phyloP scores from a whole-genome alignment of 164 flowering plant species.

The Brasenia schreberi region DNA sequence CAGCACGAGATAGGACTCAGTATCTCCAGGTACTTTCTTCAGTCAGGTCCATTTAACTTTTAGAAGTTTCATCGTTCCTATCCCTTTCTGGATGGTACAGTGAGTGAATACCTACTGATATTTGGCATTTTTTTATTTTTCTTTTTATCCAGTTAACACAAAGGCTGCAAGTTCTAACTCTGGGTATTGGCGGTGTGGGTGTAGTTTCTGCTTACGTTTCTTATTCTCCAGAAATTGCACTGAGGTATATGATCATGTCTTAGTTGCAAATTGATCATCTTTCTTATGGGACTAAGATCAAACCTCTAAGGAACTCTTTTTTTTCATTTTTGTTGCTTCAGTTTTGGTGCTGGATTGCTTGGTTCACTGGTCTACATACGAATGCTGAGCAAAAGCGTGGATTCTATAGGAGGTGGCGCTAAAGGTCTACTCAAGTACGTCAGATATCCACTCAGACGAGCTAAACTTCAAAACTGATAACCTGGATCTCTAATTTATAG shows the following conservation, averaged over 20 bases:
- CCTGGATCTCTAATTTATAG: not conserved
- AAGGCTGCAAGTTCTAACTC: conserved; percentile 57
- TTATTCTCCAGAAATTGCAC: conserved; percentile 86
- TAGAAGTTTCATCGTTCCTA: no score
- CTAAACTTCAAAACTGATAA: not conserved
- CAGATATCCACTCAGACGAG: not conserved
- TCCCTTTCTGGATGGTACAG: not conserved
- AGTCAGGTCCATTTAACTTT: no score
- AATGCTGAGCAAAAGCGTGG: conserved; percentile 84
- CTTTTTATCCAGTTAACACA: conserved; percentile 52
- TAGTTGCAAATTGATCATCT: not conserved
- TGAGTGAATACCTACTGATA: not conserved
- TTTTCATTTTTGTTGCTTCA: conserved; percentile 17
- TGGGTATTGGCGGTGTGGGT: conserved; percentile 78
- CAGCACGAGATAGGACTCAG: conserved; percentile 75
- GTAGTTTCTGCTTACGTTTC: conserved; percentile 65
- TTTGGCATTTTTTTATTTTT: not conserved
- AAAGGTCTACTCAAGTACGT: conserved; percentile 65
- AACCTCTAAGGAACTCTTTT: not conserved
- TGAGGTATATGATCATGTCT: conserved; percentile 32
- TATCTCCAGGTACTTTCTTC: conserved; percentile 45
- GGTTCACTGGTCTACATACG: conserved; percentile 87
- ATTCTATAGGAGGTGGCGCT: conserved; percentile 61
- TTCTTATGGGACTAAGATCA: no score
- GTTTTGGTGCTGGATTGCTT: conserved; percentile 85